Percentiles rank a stretch among this genome's conserved stretches.
Evolutionary conservation across 208 protist genomes (phyloP).

Genomic region (Phytomonas francai): DNA sequence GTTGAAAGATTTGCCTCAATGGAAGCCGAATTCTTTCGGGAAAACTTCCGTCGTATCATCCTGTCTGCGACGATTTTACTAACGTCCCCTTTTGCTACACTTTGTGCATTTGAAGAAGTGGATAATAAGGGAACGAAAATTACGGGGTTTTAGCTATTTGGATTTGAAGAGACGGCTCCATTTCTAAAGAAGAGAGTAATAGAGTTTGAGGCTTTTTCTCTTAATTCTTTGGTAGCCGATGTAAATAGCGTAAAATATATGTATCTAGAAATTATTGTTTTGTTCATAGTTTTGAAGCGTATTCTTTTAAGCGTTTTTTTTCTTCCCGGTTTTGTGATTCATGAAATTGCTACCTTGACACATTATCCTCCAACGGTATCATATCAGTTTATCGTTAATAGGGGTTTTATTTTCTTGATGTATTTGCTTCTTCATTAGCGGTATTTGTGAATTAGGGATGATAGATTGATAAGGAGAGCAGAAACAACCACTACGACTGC

Average conservation of each 20-base stretch:
- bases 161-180: slow-evolving; percentile 7
- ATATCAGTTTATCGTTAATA: no score
- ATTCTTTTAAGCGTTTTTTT: slow-evolving; percentile 6
- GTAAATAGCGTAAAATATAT: not conserved
- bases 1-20: slow-evolving; percentile 8
- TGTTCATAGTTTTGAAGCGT: not conserved
- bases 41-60: slow-evolving; percentile 74
- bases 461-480: slow-evolving; percentile 1
- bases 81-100: slow-evolving; percentile 8
- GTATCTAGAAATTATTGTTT: not conserved
- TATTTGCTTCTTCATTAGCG: no score
- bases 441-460: no score
- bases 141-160: slow-evolving; percentile 8
- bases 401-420: no score
- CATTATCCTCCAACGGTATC: not conserved
- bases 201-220: not conserved
- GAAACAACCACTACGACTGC: no score
- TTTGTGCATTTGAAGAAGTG: not conserved
- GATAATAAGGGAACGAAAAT: not conserved
- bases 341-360: not conserved
- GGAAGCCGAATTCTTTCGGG: slow-evolving; percentile 74
- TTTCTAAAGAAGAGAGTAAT: not conserved
- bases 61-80: slow-evolving; percentile 78
- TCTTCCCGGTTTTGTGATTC: not conserved
- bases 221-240: slow-evolving; percentile 7